Conservation (phyloP, 108 stramenopile genomes). For the Nitzschia sp. region DNA sequence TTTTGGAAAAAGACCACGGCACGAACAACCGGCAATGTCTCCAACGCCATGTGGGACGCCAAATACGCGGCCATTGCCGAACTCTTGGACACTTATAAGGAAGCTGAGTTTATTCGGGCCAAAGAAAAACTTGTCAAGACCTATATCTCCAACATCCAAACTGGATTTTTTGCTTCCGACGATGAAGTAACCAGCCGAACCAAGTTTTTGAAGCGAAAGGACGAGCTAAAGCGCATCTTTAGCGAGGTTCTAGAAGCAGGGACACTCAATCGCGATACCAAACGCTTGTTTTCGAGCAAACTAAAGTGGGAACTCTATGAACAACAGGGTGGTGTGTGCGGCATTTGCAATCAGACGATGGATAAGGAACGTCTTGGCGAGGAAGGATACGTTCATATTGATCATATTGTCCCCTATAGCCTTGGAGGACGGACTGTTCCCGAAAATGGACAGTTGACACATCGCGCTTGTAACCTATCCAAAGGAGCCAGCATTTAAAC, state of each 20-base stretch:
- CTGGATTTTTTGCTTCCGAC: constrained; percentile 12
- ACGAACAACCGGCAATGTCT: background rate
- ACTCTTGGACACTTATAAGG: background rate
- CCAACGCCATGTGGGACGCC: constrained; percentile 5
- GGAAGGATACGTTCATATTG: constrained; percentile 15
- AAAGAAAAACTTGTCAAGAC: constrained; percentile 3
- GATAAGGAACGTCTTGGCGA: constrained; percentile 1
- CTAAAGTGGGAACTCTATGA: background rate
- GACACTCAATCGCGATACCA: background rate
- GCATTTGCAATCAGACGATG: background rate
- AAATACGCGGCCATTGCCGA: constrained; percentile 10
- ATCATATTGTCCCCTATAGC: constrained; percentile 19
- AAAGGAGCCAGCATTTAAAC: constrained; percentile 9
- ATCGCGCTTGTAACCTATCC: constrained; percentile 17
- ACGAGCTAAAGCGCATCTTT: background rate
- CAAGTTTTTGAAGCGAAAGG: background rate
- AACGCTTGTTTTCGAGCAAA: background rate
- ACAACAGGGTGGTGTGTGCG: background rate
- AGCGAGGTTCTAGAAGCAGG: background rate
- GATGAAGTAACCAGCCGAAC: background rate
- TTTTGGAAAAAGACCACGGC: constrained; percentile 7
- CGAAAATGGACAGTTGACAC: constrained; percentile 12
- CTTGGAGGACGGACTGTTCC: constrained; percentile 10
- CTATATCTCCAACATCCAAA: background rate
- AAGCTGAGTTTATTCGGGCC: background rate